Base-by-base conservation (phyloP, 139 green algal genomes). In the Chlorella sp. region DNA sequence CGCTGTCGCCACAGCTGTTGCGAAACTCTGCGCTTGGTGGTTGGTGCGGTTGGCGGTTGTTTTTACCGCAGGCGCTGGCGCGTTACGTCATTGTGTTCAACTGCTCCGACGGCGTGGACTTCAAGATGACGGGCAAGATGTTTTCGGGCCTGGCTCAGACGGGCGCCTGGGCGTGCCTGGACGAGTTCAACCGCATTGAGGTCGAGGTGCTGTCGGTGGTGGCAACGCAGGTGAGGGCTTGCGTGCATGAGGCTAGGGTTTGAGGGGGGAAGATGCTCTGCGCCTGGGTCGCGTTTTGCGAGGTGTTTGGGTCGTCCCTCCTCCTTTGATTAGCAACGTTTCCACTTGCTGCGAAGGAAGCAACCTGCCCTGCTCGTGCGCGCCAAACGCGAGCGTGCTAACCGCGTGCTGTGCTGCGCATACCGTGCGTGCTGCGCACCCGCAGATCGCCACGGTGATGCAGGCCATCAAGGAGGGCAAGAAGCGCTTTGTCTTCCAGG, bases 131-230 rank as follows among this genome's bases (percentile, higher is more conserved):
- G 5, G 79, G 80, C 72, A 92, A 92, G 85, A 92, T 95, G 85
- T 89, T 95, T 71, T 87, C 73, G 36, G 90, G 90, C 17, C 80
- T 95, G 29, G 89, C 89, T 42, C 89, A 93, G 77, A 92, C 89
- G 6, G 90, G 90, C 29, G 90, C 90, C 29, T 95, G 90, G 90
- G 82, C 90, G 0, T 95, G 90, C 72, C 76, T 95, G 35, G 90
- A 95, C 64, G 90, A 95, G 80, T 95, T 95, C 85, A 95, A 95
- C 85, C 88, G 90, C 49, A 93, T 95, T 71, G 85, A 93, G 79
- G 88, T 95, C 67, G 90, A 95, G 80, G 90, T 95, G 72, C 84
- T 95, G 61, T 91, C 82, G 2, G 90, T 95, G 33, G 90, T 95
- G 49, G 89, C 90, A 6, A 90, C 89, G 14, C 90, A 95, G 81